Evolutionary conservation across 495 filamentous ascomycete species (phyloP).

Genomic region (Aspergillus nanangensis): DNA sequence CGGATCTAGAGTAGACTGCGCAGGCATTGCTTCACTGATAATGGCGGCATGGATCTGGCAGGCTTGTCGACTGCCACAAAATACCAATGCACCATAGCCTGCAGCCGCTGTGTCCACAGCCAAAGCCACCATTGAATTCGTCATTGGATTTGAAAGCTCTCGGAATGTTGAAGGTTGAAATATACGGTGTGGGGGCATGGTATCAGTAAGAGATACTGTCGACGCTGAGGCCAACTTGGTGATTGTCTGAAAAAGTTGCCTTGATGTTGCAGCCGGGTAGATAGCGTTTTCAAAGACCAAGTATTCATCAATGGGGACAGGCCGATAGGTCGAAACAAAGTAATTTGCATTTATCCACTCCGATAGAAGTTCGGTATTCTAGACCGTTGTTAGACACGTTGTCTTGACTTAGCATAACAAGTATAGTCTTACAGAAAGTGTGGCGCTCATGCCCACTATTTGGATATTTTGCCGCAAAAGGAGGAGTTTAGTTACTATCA

Average conservation of each 20-base stretch:
- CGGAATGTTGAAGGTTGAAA: conserved; percentile 53
- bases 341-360: conserved; percentile 69
- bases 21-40: conserved; percentile 60
- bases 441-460: conserved; percentile 81
- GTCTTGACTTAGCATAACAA: background rate
- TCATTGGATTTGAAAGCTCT: conserved; percentile 58
- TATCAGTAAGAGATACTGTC: conserved; percentile 23
- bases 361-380: conserved; percentile 68
- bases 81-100: conserved; percentile 71
- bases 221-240: conserved; percentile 44
- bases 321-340: conserved; percentile 70
- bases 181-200: conserved; percentile 39
- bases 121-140: conserved; percentile 68
- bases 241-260: conserved; percentile 57
- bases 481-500: conserved; percentile 75
- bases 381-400: conserved; percentile 10
- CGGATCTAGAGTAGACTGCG: conserved; percentile 33
- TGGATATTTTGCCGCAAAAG: conserved; percentile 66
- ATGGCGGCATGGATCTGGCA: conserved; percentile 61
- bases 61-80: conserved; percentile 65
- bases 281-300: conserved; percentile 71
- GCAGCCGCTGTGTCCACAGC: conserved; percentile 60
- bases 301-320: conserved; percentile 71
- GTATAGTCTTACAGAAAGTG: conserved; percentile 55
- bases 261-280: conserved; percentile 59